Conservation (phyloP, 208 protist genomes). For the Trichomonas gallinae region DNA sequence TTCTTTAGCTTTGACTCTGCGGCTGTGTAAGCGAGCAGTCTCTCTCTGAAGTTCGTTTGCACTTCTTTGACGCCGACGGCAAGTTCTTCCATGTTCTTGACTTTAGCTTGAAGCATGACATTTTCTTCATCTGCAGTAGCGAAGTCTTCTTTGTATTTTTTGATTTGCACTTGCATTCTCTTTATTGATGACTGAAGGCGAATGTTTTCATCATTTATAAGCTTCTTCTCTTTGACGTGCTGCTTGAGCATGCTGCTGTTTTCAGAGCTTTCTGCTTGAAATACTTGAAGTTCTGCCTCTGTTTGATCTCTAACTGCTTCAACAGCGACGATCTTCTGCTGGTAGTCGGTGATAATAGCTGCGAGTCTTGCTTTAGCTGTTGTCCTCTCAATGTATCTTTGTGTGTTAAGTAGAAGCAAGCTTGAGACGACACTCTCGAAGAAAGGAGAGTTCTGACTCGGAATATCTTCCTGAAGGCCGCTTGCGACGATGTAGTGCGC, state of each 20-base stretch:
- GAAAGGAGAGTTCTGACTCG: neutral
- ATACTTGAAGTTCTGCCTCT: neutral
- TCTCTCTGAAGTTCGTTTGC: neutral
- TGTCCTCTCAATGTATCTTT: neutral
- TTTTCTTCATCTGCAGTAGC: neutral
- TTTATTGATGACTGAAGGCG: neutral
- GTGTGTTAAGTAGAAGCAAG: neutral
- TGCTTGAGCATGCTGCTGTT: neutral
- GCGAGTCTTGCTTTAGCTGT: neutral
- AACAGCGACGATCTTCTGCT: neutral
- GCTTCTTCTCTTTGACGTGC: neutral
- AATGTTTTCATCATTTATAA: neutral
- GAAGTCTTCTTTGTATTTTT: neutral
- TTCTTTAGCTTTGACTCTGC: neutral
- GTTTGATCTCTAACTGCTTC: neutral
- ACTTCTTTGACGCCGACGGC: neutral
- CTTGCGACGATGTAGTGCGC: neutral
- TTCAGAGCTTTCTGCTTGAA: neutral
- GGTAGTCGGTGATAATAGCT: neutral
- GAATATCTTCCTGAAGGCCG: neutral
- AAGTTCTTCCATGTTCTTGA: neutral
- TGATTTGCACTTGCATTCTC: neutral
- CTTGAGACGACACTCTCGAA: neutral
- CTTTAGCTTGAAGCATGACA: neutral
- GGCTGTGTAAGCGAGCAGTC: neutral